Base-by-base conservation (phyloP, 495 filamentous ascomycete genomes). In the Pyrenula massariospora region DNA sequence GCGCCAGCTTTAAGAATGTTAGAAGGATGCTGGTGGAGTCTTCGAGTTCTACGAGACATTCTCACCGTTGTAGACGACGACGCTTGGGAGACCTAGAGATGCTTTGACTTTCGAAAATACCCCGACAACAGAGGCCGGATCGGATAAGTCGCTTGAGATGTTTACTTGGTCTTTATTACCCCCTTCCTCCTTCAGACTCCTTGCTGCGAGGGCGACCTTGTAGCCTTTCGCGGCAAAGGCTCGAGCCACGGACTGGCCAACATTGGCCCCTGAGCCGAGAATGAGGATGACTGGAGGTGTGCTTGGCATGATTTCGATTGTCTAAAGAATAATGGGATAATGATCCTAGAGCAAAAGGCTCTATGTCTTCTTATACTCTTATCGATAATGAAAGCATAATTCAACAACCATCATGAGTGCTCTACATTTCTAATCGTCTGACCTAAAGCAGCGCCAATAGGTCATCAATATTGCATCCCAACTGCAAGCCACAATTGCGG, bases 41-140 rank as follows among this genome's bases (percentile, higher is more conserved):
- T 42, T 8, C 5, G 5, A 42, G 23, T 48, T 5, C 12, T 36
- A 21, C 49, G 52, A 56, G 11, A 31, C 52, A 36, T 25, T 23
- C 36, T 59, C 62, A 76, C 75, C 73, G 65, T 79, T 79, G 60
- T 77, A 79, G 22, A 79, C 63, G 19, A 79, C 76, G 19, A 77
- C 75, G 59, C 64, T 70, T 52, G 76, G 76, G 24, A 65, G n/a
- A 54, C 73, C 73, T 1, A 74, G 56, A 23, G 50, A 22, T 50
- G 50, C 31, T 55, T 68, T 71, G 47, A 75, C 71, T 51, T 70
- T 70, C 15, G 62, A 55, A 58, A 77, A 77, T 25, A 63, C 64
- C 11, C 56, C 59, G 47, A 58, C 54, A 2, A 79, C 62, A 48
- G 60, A 64, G 12, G 64, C 49, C 31, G 74, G 67, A 51, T 77